Evolutionary conservation across 148 eudicot species (phyloP), one percentile per base, ranked within the genome.

Genomic region (Rhododendron ovatum): DNA sequence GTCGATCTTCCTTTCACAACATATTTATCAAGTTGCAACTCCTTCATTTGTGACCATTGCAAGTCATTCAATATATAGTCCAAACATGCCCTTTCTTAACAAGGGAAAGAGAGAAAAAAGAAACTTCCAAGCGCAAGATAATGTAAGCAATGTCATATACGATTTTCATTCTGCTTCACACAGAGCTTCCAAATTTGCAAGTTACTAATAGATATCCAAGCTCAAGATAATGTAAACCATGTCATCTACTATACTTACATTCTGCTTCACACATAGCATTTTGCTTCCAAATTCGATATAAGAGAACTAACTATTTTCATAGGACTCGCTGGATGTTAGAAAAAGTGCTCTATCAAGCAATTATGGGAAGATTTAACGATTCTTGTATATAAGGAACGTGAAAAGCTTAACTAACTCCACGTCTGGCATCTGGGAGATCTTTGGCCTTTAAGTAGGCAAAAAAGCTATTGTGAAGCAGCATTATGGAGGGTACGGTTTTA

Each of bases 401-500:
- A 53, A 17, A 33, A 18, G 69, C 47, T 35, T 53, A 53, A 35
- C 13, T 55, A 53, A 18, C 13, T 53, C 2, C 14, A 43, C 26
- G 1, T 57, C 67, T 55, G 45, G 17, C 48, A 39, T 17, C 1
- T 2, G 45, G 28, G 28, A 55, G 61, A 55, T 81, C 28, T 41
- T 57, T 35, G 47, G 65, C n/a, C 83, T 24, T 26, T 48, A 47
- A n/a, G 22, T 47, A 41, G 35, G 82, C 37, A 80, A 15, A 30
- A 50, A 14, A 7, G 55, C 22, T 14, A 80, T 50, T 24, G 30
- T 2, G 59, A 79, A 47, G 82, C 13, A 0, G 24, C 28, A 30
- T 35, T 15, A 59, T 59, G 8, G 65, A 59, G n/a, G 7, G 65
- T 6, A 59, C 24, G 4, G 57, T 4, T 89, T 93, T 43, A 96